A percentile compares a stretch with the other conserved stretches of the same genome.
phyloP scores from a whole-genome alignment of 164 flowering plant genomes.

The Chloranthus sessilifolius region DNA sequence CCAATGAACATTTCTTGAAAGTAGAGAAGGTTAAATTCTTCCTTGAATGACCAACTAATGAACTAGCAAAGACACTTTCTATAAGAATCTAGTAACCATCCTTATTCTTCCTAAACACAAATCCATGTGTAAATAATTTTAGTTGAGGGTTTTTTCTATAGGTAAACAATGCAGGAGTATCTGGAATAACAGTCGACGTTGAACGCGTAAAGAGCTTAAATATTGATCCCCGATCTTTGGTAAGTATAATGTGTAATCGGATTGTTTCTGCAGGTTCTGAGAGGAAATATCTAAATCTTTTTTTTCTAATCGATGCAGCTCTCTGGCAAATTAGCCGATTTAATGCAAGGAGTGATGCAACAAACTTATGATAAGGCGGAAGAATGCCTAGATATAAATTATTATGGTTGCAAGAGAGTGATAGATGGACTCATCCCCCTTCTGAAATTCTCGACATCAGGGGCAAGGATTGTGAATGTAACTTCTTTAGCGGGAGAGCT shows the following conservation, averaged over 20 bases:
- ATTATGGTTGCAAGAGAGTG: slow-evolving; percentile 24
- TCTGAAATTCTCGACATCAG: slow-evolving; percentile 20
- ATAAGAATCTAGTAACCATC: no score
- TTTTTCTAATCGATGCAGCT: slow-evolving; percentile 32
- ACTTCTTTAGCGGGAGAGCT: slow-evolving; percentile 16
- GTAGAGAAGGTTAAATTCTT: no score
- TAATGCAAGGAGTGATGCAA: slow-evolving; percentile 38
- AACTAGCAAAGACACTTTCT: no score
- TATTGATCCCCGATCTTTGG: slow-evolving; percentile 46
- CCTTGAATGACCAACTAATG: no score
- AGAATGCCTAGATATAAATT: slow-evolving; percentile 25
- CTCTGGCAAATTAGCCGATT: slow-evolving; percentile 39
- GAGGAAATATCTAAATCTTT: neutral
- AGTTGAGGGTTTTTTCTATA: no score
- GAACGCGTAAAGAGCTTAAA: slow-evolving; percentile 40
- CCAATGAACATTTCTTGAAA: no score
- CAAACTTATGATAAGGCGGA: slow-evolving; percentile 14
- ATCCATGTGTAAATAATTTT: no score
- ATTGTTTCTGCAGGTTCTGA: neutral
- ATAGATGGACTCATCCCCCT: slow-evolving; percentile 26
- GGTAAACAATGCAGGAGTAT: slow-evolving; percentile 67
- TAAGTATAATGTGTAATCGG: slow-evolving; percentile 15
- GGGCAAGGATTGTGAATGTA: slow-evolving; percentile 20
- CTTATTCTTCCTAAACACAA: slow-evolving; percentile 1
- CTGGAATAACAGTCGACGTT: slow-evolving; percentile 44